Base-by-base conservation (phyloP, 768 basidiomycete genomes). In the Phlebiopsis gigantea region DNA sequence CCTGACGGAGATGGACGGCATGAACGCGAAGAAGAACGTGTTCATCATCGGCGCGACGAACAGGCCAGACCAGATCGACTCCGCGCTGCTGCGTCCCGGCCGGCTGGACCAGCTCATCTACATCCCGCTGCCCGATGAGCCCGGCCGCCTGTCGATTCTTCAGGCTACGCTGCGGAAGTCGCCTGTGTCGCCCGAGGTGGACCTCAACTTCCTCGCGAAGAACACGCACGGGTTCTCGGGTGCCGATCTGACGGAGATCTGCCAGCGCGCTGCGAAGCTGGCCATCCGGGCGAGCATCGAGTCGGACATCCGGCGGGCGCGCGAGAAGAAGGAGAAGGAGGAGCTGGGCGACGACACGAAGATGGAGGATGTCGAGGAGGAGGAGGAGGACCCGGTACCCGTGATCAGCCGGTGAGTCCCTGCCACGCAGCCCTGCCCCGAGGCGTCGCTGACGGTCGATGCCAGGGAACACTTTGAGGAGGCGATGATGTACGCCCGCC, bases 31-130 rank as follows among this genome's bases (percentile, higher is more conserved):
- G 84, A 98, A 98, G 83, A 98, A 97, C 70, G 91, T 93, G n/a
- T 95, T 94, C 77, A 93, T 93, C 75, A 97, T 97, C 61, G 94
- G 94, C 60, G 94, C 94, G 26, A 98, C 94, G 59, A 98, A 98
- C 78, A 80, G 95, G 64, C 94, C 93, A 26, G 95, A 98, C 72
- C 93, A 96, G 73, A 94, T 97, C 66, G 92, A 97, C 68, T 76
- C 91, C 45, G 94, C 95, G 17, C 80, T 95, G 41, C 83, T 95
- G 61, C 94, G 94, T 77, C 94, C 94, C 43, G 97, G 97, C 71
- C 96, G 96, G 82, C 85, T 99, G 53, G 97, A 99, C 72, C 96
- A 99, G 74, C 84, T 99, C 61, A 98, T 98, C 72, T 98, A 98
- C 77, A 99, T 99, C 60, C 97, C 97, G 58, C 84, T 99, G 1